These are phyloP conservation scores for Pichia kudriavzevii DNA, from an alignment of 1,139 yeast genomes.

Conservation along the genomic window DNA sequence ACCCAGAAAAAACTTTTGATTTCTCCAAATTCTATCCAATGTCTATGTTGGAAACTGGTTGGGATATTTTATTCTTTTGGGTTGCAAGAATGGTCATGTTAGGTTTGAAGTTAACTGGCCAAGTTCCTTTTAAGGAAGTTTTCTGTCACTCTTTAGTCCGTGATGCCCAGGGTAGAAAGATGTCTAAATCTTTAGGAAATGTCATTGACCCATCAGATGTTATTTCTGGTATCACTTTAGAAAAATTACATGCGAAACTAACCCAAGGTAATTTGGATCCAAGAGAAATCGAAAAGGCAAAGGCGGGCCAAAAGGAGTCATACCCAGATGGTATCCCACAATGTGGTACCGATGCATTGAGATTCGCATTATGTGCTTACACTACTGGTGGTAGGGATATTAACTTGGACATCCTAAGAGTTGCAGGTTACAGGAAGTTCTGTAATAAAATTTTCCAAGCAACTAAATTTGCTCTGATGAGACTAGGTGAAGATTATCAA, in stretches of 20 bases:
- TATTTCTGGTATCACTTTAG: conserved; percentile 76
- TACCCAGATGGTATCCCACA: conserved; percentile 98
- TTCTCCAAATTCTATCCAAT: conserved; percentile 77
- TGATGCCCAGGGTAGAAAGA: conserved; percentile 98
- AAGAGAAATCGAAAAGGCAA: conserved; percentile 79
- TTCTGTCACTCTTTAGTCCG: conserved; percentile 98
- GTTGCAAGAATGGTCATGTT: conserved; percentile 93
- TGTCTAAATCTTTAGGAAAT: conserved; percentile 96
- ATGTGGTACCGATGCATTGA: conserved; percentile 98
- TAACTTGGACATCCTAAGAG: conserved; percentile 91
- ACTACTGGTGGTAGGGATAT: conserved; percentile 98
- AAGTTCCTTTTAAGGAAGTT: conserved; percentile 89
- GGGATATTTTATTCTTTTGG: conserved; percentile 99
- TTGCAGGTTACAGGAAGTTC: conserved; percentile 98
- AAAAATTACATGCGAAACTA: conserved; percentile 73
- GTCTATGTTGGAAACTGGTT: conserved; percentile 94
- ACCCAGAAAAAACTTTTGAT: conserved; percentile 79
- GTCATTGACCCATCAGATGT: conserved; percentile 95
- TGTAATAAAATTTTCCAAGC: conserved; percentile 99
- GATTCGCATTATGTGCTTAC: conserved; percentile 97
- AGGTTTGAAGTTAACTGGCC: conserved; percentile 84
- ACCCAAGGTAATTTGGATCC: conserved; percentile 81
- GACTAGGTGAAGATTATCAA: conserved; percentile 78
- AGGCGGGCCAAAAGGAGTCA: conserved; percentile 77
- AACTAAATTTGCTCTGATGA: conserved; percentile 90